Conservation (phyloP, 2,329 filamentous ascomycete species). For the Hypoxylon sp. region DNA sequence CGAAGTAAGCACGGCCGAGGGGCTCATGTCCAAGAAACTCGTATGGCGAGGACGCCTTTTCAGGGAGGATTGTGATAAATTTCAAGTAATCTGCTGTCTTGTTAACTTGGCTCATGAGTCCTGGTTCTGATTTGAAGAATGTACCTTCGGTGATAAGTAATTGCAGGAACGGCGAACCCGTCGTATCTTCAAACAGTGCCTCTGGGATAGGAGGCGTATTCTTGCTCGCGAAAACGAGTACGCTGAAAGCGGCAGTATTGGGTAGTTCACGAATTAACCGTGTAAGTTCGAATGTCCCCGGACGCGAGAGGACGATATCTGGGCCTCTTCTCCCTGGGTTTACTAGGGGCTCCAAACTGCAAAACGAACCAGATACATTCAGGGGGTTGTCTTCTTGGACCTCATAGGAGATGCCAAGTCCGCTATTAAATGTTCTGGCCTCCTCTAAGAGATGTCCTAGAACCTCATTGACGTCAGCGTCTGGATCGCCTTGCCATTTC, state of each 20-base stretch:
- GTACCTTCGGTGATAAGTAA: conserved; percentile 19
- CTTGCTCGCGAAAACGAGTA: conserved; percentile 57
- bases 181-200: conserved; percentile 17
- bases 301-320: conserved; percentile 62
- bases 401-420: conserved; percentile 69
- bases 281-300: conserved; percentile 61
- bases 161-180: conserved; percentile 32
- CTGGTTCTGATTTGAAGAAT: neutral
- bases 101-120: neutral
- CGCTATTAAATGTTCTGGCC: conserved; percentile 47
- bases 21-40: conserved; percentile 39
- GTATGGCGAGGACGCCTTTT: conserved; percentile 39
- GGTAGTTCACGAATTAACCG: conserved; percentile 62
- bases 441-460: conserved; percentile 69
- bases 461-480: conserved; percentile 60
- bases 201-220: conserved; percentile 13
- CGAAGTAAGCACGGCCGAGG: conserved; percentile 45
- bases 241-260: conserved; percentile 60
- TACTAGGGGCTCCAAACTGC: conserved; percentile 42
- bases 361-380: conserved; percentile 55
- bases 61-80: conserved; percentile 47
- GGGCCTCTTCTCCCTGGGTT: conserved; percentile 62
- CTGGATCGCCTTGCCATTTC: conserved; percentile 59
- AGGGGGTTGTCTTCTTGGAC: conserved; percentile 59
- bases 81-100: conserved; percentile 28